phyloP scores from a whole-genome alignment of 2,329 filamentous ascomycete genomes.

The Monosporascus sp. region DNA sequence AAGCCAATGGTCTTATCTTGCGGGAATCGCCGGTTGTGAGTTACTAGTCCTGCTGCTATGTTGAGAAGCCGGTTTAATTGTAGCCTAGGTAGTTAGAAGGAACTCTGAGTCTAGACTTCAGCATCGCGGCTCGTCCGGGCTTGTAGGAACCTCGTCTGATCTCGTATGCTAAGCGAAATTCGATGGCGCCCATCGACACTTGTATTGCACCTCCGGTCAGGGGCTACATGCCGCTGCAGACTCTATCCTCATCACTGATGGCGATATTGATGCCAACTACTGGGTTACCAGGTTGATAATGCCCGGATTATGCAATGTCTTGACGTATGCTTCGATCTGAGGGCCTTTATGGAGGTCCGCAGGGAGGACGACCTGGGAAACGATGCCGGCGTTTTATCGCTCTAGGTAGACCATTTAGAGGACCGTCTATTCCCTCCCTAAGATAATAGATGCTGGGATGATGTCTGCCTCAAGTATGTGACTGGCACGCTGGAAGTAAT shows the following conservation, averaged over 20 bases:
- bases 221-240: conserved; percentile 32
- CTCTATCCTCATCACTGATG: conserved; percentile 36
- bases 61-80: too few relatives aligned
- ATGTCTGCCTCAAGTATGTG: conserved; percentile 26
- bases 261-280: conserved; percentile 19
- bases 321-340: conserved; percentile 32
- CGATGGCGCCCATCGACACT: conserved; percentile 25
- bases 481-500: conserved; percentile 13
- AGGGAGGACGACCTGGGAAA: conserved; percentile 24
- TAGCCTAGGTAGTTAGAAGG: neutral
- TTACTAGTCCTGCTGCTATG: too few relatives aligned
- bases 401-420: conserved; percentile 30
- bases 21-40: too few relatives aligned
- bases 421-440: conserved; percentile 32
- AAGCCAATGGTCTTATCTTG: too few relatives aligned
- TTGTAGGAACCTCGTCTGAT: conserved; percentile 21
- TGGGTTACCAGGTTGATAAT: conserved; percentile 27
- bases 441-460: conserved; percentile 31
- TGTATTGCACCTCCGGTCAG: conserved; percentile 31
- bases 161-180: conserved; percentile 33
- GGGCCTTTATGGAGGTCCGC: conserved; percentile 30
- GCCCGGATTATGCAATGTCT: conserved; percentile 24
- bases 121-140: neutral
- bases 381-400: conserved; percentile 32
- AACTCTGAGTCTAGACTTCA: neutral